A percentile compares a stretch with the other conserved stretches of the same genome.
Evolutionary conservation across 257 asterid genomes (phyloP).

Genomic region (Nicotiana noctiflora): DNA sequence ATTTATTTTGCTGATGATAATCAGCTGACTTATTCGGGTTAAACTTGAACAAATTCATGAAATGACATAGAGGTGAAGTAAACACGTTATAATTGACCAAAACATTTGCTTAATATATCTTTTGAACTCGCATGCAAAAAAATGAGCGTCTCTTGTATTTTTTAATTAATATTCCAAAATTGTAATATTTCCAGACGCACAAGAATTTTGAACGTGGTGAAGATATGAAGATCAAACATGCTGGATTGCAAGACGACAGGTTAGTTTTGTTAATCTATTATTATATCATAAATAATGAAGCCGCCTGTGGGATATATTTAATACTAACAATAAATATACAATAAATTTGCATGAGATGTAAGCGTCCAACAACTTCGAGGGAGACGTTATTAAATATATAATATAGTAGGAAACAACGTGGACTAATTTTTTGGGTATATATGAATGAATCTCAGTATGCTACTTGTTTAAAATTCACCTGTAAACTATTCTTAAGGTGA

Average conservation of each 20-base stretch:
- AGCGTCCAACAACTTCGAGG: not conserved
- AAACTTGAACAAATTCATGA: not conserved
- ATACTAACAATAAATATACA: too few species aligned
- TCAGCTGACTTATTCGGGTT: too few species aligned
- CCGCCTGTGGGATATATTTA: not conserved
- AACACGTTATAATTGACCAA: not conserved
- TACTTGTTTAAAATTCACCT: slow-evolving; percentile 10
- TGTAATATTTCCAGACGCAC: not conserved
- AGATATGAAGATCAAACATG: not conserved
- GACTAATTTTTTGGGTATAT: slow-evolving; percentile 1
- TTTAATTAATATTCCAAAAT: not conserved
- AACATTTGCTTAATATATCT: not conserved
- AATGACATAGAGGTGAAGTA: not conserved
- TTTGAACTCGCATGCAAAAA: not conserved
- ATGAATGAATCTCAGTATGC: slow-evolving; percentile 15
- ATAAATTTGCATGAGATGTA: not conserved
- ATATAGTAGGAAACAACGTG: not conserved
- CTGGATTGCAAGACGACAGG: not conserved
- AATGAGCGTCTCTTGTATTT: not conserved
- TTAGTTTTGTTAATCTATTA: not conserved
- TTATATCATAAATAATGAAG: not conserved
- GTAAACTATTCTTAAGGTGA: slow-evolving; percentile 15
- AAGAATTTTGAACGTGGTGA: not conserved
- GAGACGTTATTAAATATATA: not conserved
- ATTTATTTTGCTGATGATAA: too few species aligned